phyloP scores from a whole-genome alignment of 2,329 filamentous ascomycete genomes.

The Achaetomium macrosporum region DNA sequence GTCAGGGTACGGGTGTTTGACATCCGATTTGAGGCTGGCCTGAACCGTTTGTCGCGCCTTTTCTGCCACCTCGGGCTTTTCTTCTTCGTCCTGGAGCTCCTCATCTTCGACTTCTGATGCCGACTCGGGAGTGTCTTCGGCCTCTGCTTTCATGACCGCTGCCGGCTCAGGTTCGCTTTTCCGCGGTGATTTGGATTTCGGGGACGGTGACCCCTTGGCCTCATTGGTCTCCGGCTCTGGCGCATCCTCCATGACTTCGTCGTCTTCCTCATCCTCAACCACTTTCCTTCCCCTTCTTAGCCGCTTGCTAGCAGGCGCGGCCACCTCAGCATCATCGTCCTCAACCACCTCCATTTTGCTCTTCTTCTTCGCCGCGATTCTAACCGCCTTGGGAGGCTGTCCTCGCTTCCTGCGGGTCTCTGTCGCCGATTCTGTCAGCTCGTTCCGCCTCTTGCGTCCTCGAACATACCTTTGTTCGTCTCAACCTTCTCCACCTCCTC shows the following conservation, averaged over 20 bases:
- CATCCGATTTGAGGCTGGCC: slow-evolving; percentile 60
- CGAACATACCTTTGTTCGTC: slow-evolving; percentile 30
- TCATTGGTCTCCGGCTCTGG: slow-evolving; percentile 23
- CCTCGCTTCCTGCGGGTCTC: slow-evolving; percentile 40
- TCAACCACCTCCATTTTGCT: slow-evolving; percentile 37
- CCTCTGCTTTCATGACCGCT: slow-evolving; percentile 36
- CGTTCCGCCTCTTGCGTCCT: not conserved
- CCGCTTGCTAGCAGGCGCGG: slow-evolving; percentile 45
- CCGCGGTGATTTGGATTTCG: slow-evolving; percentile 23
- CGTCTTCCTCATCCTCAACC: slow-evolving; percentile 50
- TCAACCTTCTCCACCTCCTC: slow-evolving; percentile 32
- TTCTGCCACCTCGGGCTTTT: slow-evolving; percentile 64
- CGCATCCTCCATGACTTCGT: slow-evolving; percentile 36
- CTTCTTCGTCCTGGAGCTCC: slow-evolving; percentile 48
- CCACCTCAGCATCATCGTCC: slow-evolving; percentile 54
- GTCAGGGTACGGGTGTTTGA: slow-evolving; percentile 84
- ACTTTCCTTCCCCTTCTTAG: slow-evolving; percentile 41
- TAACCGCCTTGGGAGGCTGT: slow-evolving; percentile 25
- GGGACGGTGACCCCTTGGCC: slow-evolving; percentile 21
- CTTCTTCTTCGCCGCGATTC: slow-evolving; percentile 22
- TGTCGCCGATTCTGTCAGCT: not conserved
- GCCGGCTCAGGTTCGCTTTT: slow-evolving; percentile 26
- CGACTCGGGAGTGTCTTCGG: slow-evolving; percentile 39
- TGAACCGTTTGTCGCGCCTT: slow-evolving; percentile 79
- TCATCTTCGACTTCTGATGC: slow-evolving; percentile 49